phyloP scores from a whole-genome alignment of 2,329 filamentous ascomycete species.

The Fusarium irregulare region DNA sequence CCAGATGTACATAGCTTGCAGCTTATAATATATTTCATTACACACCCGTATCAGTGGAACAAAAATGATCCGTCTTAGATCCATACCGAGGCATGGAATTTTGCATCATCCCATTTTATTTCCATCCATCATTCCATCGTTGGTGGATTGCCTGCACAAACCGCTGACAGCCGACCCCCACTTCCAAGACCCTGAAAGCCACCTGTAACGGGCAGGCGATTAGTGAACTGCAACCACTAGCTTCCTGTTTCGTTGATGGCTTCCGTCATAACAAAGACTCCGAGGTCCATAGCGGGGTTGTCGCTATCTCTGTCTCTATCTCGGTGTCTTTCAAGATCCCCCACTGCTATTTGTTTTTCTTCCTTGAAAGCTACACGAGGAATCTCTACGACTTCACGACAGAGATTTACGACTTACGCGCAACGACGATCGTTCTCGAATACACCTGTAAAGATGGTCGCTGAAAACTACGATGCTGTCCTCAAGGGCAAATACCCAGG shows the following conservation, averaged over 20 bases:
- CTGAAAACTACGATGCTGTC: slow-evolving; percentile 61
- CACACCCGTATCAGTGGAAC: background rate
- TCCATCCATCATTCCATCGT: background rate
- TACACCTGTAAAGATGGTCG: slow-evolving; percentile 48
- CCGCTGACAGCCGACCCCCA: slow-evolving; percentile 38
- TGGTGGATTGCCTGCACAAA: slow-evolving; percentile 31
- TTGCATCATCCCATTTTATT: background rate
- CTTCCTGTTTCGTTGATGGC: slow-evolving; percentile 40
- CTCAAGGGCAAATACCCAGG: slow-evolving; percentile 79
- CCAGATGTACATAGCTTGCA: background rate
- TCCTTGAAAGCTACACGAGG: background rate
- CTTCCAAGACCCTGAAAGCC: slow-evolving; percentile 14
- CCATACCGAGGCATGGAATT: background rate
- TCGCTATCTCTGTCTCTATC: background rate
- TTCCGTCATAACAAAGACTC: slow-evolving; percentile 31
- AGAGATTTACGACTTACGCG: background rate
- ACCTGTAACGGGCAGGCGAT: slow-evolving; percentile 36
- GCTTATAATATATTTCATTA: background rate
- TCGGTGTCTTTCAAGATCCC: slow-evolving; percentile 7
- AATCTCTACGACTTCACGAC: background rate
- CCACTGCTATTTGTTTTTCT: slow-evolving; percentile 4
- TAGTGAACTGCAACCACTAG: slow-evolving; percentile 32
- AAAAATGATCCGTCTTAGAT: slow-evolving; percentile 4
- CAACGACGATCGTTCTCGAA: slow-evolving; percentile 1
- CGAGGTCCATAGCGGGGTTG: slow-evolving; percentile 37